Evolutionary conservation across 257 asterid species (phyloP).

Genomic region (Buddleja alternifolia): DNA sequence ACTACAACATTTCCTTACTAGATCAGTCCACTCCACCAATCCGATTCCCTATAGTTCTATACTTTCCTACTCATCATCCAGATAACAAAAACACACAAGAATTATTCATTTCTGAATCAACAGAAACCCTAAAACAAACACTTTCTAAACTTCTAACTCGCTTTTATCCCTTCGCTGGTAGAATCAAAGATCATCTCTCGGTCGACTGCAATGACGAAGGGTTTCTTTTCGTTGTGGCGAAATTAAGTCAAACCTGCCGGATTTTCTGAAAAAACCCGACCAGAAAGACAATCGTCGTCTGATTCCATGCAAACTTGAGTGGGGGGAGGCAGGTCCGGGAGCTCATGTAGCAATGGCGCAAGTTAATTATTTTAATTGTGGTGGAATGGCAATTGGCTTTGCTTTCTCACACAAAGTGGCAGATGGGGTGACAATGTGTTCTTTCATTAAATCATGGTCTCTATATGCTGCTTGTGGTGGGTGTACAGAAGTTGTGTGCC

Average conservation of each 20-base stretch:
- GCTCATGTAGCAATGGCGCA: conserved; percentile 1
- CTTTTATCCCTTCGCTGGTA: conserved; percentile 32
- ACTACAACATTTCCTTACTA: conserved; percentile 31
- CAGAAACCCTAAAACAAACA: conserved; percentile 17
- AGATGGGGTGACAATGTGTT: conserved; percentile 10
- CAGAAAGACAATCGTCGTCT: background rate
- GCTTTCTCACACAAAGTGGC: conserved; percentile 20
- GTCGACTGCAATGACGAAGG: conserved; percentile 31
- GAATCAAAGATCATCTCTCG: background rate
- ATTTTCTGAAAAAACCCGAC: conserved; percentile 27
- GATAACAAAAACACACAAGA: too few species aligned
- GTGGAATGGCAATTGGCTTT: conserved; percentile 26
- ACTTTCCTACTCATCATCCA: conserved; percentile 2
- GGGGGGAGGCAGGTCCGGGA: background rate
- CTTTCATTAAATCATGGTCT: conserved; percentile 29
- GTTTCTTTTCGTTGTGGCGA: conserved; percentile 20
- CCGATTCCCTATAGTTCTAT: conserved; percentile 19
- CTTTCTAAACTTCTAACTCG: conserved; percentile 24
- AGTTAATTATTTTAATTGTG: conserved; percentile 30
- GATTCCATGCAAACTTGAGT: background rate
- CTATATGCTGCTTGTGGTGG: background rate
- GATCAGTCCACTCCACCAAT: conserved; percentile 31
- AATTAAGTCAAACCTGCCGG: background rate
- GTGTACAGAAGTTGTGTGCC: background rate
- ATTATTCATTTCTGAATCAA: too few species aligned